Base-by-base conservation (phyloP, 73 alveolate genomes). In the Paramecium sonneborni region DNA sequence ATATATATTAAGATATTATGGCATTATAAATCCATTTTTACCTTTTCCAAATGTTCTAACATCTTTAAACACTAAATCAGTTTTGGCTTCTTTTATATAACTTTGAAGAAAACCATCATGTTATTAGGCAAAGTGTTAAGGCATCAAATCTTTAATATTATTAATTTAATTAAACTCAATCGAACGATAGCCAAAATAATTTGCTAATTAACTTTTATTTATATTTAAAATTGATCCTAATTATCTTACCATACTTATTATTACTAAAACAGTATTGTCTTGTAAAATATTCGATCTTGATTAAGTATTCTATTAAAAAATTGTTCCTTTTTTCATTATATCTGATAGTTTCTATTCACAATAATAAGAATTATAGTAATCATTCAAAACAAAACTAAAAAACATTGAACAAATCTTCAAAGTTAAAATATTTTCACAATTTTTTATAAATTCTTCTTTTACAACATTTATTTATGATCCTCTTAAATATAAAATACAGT, bases 291-390 rank as follows among this genome's bases (percentile, higher is more conserved):
- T 74, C 5, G 57, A 74, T 30, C 46, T 74, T 10, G 56, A 30
- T n/a, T 32, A 32, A n/a, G 46, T 24, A 5, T 74, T 35, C 15
- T 74, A 35, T 32, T 35, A 6, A 21, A 35, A 21, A 1, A 38
- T 30, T 24, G 34, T 30, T 74, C 34, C 87, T 32, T 11, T 28
- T 14, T 12, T 74, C 12, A 28, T 35, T 30, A 74, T 1, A 32
- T 74, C 87, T 34, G 34, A 38, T 32, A 74, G 28, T 14, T 35
- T 35, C n/a, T 32, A 30, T 74, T 74, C 87, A 74, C 87, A 74
- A 9, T 12, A 32, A 21, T 8, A 37, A 0, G 87, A 32, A 0
- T 10, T 14, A 20, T 18, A 74, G 15, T 74, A 74, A 18, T 74
- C 87, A 74, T 74, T 74, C 20, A 35, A 9, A n/a, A 74, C 46